Evolutionary conservation across 257 asterid species (phyloP), one percentile per base, ranked within the genome.

Genomic region (Jasminum sambac): DNA sequence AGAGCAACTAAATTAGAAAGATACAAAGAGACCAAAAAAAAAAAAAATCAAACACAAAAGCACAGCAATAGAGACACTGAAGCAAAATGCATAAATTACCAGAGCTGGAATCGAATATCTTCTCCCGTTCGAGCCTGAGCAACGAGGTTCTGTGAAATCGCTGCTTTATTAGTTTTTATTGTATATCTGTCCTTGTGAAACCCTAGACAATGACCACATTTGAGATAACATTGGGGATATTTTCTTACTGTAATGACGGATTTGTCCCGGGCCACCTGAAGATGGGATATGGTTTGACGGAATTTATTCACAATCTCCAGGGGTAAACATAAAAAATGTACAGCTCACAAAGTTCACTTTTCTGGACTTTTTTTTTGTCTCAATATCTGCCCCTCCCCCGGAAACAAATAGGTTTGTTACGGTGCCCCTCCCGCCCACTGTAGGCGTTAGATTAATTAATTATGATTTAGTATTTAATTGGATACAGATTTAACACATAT

Each of bases 121-220:
- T n/a, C 26, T 6, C 23, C 39, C 48, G 25, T 52, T n/a, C 41
- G 57, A 68, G 48, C 66, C 24, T 48, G 42, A 11, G 59, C 58
- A 30, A 64, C 11, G 30, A 24, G 52, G 37, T 42, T 41, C 72
- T 65, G 25, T 61, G 38, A 52, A 42, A 48, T 65, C 70, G 48
- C 70, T 21, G 25, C 37, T 40, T 64, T 50, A 2, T 68, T 23
- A n/a, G 8, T 36, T 41, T 43, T n/a, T 37, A 24, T 66, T 61
- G 43, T 5, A 16, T n/a, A 48, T n/a, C 11, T 48, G 7, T 48
- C 1, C n/a, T 16, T 17, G 14, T 4, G 39, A 63, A 74, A 50
- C 74, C 79, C 79, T 74, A 74, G 74, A 19, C 4, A 74, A 13
- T 46, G 39, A 23, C 64, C 19, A 46, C 26, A 68, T 68, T 40